phyloP scores from a whole-genome alignment of 2,329 filamentous ascomycete genomes.

The Shiraia sp. region DNA sequence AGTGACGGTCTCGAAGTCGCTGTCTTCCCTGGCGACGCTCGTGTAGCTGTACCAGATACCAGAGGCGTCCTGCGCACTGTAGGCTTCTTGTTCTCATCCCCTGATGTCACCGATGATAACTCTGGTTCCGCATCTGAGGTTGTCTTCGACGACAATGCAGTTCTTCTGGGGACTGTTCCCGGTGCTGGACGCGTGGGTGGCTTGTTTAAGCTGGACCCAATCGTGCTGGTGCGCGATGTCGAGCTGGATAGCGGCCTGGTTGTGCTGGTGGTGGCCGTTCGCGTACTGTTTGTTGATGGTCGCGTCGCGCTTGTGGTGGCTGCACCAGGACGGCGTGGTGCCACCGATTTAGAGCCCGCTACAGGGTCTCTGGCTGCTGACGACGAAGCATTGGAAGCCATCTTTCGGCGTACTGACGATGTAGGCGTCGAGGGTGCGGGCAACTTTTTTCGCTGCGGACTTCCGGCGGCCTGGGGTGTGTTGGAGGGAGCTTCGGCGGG shows the following conservation, averaged over 20 bases:
- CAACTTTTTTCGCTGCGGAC: slow-evolving; percentile 19
- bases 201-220: slow-evolving; percentile 40
- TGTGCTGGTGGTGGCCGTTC: slow-evolving; percentile 27
- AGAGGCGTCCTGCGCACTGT: slow-evolving; percentile 31
- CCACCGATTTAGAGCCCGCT: slow-evolving; percentile 2
- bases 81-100: slow-evolving; percentile 42
- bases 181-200: slow-evolving; percentile 40
- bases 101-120: slow-evolving; percentile 38
- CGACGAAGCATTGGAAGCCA: slow-evolving; percentile 36
- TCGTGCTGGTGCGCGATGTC: slow-evolving; percentile 28
- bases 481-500: slow-evolving; percentile 7
- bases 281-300: slow-evolving; percentile 21
- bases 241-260: slow-evolving; percentile 28
- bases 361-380: slow-evolving; percentile 30
- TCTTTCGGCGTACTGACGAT: slow-evolving; percentile 36
- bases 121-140: slow-evolving; percentile 39
- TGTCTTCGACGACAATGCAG: slow-evolving; percentile 24
- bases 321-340: slow-evolving; percentile 33
- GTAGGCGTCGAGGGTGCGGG: slow-evolving; percentile 32
- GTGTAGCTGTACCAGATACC: slow-evolving; percentile 18
- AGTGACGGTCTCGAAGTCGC: slow-evolving; percentile 15
- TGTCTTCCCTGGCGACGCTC: slow-evolving; percentile 30
- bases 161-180: slow-evolving; percentile 26
- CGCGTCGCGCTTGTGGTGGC: slow-evolving; percentile 15
- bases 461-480: slow-evolving; percentile 3